Evolutionary conservation across 2,329 filamentous ascomycete genomes (phyloP), one percentile per base, ranked within the genome.

Genomic region (Ophiobolus disseminans): DNA sequence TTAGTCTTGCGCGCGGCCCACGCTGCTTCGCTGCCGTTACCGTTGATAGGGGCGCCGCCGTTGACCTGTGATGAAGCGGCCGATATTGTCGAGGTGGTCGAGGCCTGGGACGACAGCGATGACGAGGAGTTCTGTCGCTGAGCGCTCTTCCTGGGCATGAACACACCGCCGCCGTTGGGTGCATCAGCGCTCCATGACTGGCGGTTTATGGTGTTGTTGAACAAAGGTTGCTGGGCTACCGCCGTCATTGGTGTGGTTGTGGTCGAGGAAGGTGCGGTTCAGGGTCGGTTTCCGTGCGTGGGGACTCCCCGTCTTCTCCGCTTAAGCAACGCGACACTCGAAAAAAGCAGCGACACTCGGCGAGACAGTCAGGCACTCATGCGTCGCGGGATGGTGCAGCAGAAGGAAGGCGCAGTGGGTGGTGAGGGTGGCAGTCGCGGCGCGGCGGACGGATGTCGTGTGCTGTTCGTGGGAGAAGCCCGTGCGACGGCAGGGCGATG

Each of bases 81-180:
- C 30, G 84, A 82, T 55, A 89, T 78, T 45, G 87, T 89, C 2
- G 87, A 85, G 31, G 78, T 83, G 40, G 85, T 85, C 11, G 90
- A 89, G 25, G 79, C 76, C 46, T 76, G 76, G 17, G 84, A 86
- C 46, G 79, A 77, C 57, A 95, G 81, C 36, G 92, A 96, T 3
- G 91, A 96, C 49, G 91, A 94, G 26, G 93, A 97, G 79, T 91
- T 96, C 68, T 88, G 88, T 72, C 93, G 86, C 73, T 93, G 90
- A 53, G 91, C 82, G 69, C 83, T 62, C 78, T 96, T 97, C 65
- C 91, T 90, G 68, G 90, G 89, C 82, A 90, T 87, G 73, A 95
- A 90, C 84, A 96, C 92, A 78, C 83, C 80, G 64, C 84, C 76
- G 71, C 81, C 80, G 77, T 82, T 85, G 76, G 82, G 78, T 76